Conservation (phyloP, 495 filamentous ascomycete species). For the Penicillium egyptiacum region DNA sequence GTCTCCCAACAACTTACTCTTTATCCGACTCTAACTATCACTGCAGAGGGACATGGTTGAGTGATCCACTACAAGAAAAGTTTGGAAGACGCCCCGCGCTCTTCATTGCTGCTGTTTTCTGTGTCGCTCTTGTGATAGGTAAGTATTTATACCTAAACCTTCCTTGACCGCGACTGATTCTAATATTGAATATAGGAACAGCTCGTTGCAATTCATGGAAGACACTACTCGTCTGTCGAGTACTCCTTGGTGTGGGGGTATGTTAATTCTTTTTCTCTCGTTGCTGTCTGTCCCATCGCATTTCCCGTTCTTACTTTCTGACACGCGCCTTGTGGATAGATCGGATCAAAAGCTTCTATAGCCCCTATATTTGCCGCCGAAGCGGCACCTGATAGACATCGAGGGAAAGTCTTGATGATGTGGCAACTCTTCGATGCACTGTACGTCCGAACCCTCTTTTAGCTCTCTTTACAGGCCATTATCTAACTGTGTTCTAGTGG, state of each 20-base stretch:
- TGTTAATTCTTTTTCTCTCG: background rate
- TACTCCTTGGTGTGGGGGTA: conserved; percentile 63
- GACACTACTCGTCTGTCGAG: conserved; percentile 54
- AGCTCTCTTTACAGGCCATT: background rate
- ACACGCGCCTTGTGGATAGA: conserved; percentile 22
- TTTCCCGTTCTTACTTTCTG: background rate
- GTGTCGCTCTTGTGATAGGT: conserved; percentile 59
- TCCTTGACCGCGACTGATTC: background rate
- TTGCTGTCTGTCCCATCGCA: background rate
- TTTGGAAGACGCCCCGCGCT: conserved; percentile 66
- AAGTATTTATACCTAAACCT: conserved; percentile 27
- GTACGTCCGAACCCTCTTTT: conserved; percentile 15
- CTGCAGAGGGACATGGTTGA: conserved; percentile 62
- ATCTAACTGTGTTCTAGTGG: conserved; percentile 35
- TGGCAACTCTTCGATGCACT: conserved; percentile 78
- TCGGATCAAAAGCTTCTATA: conserved; percentile 52
- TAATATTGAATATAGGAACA: background rate
- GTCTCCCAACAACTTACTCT: background rate
- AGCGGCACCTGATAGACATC: conserved; percentile 62
- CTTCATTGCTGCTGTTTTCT: conserved; percentile 64
- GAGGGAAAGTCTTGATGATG: conserved; percentile 69
- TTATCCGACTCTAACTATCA: background rate
- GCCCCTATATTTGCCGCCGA: conserved; percentile 72
- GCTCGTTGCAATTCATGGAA: background rate
- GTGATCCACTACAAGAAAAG: conserved; percentile 63